Evolutionary conservation across 2,329 filamentous ascomycete genomes (phyloP), one percentile per base, ranked within the genome.

Genomic region (Cladophialophora bantiana): DNA sequence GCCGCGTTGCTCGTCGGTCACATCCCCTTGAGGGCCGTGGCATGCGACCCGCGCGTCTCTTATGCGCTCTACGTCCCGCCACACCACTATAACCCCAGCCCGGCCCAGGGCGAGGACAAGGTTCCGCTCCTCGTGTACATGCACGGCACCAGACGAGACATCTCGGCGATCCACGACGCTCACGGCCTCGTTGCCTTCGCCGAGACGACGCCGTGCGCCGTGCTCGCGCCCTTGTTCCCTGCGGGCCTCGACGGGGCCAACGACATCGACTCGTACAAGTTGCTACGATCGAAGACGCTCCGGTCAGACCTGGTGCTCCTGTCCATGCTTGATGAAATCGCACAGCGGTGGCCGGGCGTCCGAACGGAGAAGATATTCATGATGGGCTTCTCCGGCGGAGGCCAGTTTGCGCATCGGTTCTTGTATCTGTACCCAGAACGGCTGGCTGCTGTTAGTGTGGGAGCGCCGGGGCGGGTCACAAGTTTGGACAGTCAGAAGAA

Each of bases 371-470:
- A 72, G 45, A 36, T 77, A 20, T 75, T 73, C 55, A 40, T 77
- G 7, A 70, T 73, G 66, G 76, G 75, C 0, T 77, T 74, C 45
- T 76, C 74, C 6, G 76, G 74, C 0, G 76, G 75, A 20, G 76
- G 75, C 2, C 75, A 78, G 62, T 77, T 77, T 60, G 68, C 69
- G 0, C 75, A 75, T 40, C 71, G 76, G 13, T 76, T 78, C 59
- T 62, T 77, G 13, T 77, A 77, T 63, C 61, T 78, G 31, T 70
- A 77, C 64, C 74, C 76, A 2, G 74, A 77, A 61, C 71, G 73
- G 7, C 45, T 77, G 0, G 57, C 64, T 3, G 73, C 72, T 15
- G 72, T 73, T 4, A 77, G 74, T 60, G 56, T 77, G n/a, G 76
- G 76, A 20, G 75, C 76, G 7, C 76, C 75, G 7, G 76, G 75